Evolutionary conservation across 495 filamentous ascomycete species (phyloP).

Genomic region (Neurospora sp.): DNA sequence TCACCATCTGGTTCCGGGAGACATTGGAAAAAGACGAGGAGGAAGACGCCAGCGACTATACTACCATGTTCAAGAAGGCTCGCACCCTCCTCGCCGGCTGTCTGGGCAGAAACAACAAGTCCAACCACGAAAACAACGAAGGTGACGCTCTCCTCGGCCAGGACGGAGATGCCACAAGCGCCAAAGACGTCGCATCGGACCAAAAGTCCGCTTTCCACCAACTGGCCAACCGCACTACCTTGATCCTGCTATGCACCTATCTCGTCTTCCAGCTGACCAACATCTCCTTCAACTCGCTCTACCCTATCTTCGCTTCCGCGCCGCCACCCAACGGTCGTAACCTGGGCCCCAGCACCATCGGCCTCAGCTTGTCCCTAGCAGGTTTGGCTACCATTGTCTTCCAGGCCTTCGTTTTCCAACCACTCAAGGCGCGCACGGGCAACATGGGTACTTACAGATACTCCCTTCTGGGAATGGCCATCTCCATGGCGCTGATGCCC

Average conservation of each 20-base stretch:
- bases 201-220: conserved; percentile 35
- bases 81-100: conserved; percentile 5
- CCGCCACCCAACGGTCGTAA: conserved; percentile 63
- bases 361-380: conserved; percentile 75
- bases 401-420: conserved; percentile 74
- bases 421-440: conserved; percentile 68
- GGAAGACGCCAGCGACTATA: conserved; percentile 6
- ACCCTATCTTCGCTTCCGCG: conserved; percentile 79
- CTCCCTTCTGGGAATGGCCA: conserved; percentile 69
- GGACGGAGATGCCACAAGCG: conserved; percentile 22
- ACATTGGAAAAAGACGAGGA: conserved; percentile 64
- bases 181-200: conserved; percentile 17
- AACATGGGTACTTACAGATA: conserved; percentile 75
- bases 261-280: conserved; percentile 84
- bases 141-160: conserved; percentile 14
- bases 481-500: conserved; percentile 80
- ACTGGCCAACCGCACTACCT: conserved; percentile 67
- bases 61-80: conserved; percentile 2
- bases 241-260: conserved; percentile 71
- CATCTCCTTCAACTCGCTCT: conserved; percentile 81
- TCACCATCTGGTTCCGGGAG: conserved; percentile 74
- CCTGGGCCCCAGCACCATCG: conserved; percentile 70
- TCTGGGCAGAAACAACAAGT: conserved; percentile 3
- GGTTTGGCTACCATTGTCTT: conserved; percentile 79
- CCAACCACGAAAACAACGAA: conserved; percentile 30